Base-by-base conservation (phyloP, 2,329 filamentous ascomycete genomes). In the Talaromyces sp. region DNA sequence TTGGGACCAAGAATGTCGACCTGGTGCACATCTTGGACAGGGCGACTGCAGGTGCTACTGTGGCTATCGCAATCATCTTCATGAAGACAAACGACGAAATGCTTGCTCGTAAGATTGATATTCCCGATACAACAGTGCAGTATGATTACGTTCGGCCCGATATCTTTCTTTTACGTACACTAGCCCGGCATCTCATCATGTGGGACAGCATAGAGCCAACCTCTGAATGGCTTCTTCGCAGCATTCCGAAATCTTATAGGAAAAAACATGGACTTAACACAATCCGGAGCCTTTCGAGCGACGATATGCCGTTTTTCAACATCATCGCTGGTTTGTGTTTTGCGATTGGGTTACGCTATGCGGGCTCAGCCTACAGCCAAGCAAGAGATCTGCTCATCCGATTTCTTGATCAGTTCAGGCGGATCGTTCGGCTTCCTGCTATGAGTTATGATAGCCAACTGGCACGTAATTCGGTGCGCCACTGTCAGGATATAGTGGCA, bases 91-190 rank as follows among this genome's bases (percentile, higher is more conserved):
- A 96, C 69, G 92, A 99, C 74, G 85, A 87, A 66, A 88, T 91
- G 17, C 86, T 99, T 22, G 95, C 95, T 3, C 88, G 89, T 64
- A 98, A 97, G 80, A 89, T 99, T 61, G 92, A 98, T 75, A 89
- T 98, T 0, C 96, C 96, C 0, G 91, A 96, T 69, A 96, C 95
- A 0, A 81, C 91, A 29, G 84, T 95, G 38, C 93, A 98, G 70
- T 98, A 97, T 75, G 95, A 98, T 75, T 97, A 98, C 74, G 90
- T 98, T 19, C 88, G 95, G 2, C 95, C 95, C 0, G 95, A 99
- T 74, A 89, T 97, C 49, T 90, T 99, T 69, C 86, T 99, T 6
- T 83, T 99, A 11, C 89, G 95, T 19, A 97, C 94, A 0, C 83
- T 98, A 36, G 91, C 95, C 11, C 92, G 90, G 74, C 92, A 98